phyloP scores from a whole-genome alignment of 2,329 filamentous ascomycete species.

The Fusarium sp. region DNA sequence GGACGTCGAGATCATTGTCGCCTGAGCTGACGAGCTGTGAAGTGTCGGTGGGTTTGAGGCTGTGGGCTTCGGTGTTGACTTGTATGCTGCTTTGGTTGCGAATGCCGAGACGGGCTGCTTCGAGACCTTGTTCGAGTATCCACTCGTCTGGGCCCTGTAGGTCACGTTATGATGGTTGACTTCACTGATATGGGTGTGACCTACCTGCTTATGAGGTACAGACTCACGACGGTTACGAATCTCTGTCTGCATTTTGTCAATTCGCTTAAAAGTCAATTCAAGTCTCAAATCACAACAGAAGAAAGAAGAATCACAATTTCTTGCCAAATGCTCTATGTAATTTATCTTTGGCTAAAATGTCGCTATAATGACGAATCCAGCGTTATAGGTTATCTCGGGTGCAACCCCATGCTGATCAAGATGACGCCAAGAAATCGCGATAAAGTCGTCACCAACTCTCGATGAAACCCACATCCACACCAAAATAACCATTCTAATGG shows the following conservation, averaged over 20 bases:
- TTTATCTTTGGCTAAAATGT: not conserved
- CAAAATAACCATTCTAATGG: not conserved
- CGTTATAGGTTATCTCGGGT: not conserved
- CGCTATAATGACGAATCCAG: not conserved
- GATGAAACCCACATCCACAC: not conserved
- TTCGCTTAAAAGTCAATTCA: no score
- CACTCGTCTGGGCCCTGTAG: conserved; percentile 58
- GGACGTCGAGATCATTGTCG: conserved; percentile 47
- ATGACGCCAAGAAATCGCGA: conserved; percentile 13
- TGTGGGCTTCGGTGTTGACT: not conserved
- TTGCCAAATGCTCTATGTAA: not conserved
- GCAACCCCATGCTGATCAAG: not conserved
- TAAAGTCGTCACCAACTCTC: not conserved
- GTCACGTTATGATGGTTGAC: conserved; percentile 1
- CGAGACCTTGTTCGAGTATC: conserved; percentile 64
- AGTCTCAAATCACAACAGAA: no score
- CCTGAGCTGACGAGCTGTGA: not conserved
- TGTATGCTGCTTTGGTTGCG: conserved; percentile 16
- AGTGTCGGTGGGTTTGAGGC: not conserved
- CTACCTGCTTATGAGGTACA: not conserved
- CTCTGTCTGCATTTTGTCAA: not conserved
- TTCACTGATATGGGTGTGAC: no score
- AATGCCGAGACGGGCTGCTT: conserved; percentile 49
- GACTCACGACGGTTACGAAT: not conserved
- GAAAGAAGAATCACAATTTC: not conserved